These are phyloP conservation scores for Cutaneotrichosporon sp. DNA, from an alignment of 1,284 basidiomycete species.

Conservation along the genomic window DNA sequence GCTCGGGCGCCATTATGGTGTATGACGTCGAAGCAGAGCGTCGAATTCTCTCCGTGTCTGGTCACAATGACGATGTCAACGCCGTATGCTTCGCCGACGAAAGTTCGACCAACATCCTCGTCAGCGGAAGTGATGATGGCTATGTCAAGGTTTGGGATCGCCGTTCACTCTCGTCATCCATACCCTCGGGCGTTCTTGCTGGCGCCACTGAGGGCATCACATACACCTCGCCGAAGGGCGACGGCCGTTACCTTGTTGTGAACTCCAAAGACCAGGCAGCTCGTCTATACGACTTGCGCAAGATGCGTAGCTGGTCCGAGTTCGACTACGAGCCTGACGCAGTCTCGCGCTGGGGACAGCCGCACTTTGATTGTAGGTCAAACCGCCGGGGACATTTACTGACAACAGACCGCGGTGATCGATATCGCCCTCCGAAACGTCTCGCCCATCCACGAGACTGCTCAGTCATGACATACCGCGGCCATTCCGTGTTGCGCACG, in stretches of 20 bases:
- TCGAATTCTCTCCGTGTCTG: slow-evolving; percentile 73
- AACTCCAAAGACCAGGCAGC: slow-evolving; percentile 95
- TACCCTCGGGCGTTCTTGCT: slow-evolving; percentile 84
- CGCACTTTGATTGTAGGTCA: slow-evolving; percentile 66
- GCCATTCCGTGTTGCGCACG: slow-evolving; percentile 85
- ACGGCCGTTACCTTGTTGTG: slow-evolving; percentile 92
- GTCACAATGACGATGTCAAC: slow-evolving; percentile 87
- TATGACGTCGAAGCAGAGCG: slow-evolving; percentile 80
- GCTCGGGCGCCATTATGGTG: slow-evolving; percentile 55
- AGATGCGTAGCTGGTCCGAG: slow-evolving; percentile 72
- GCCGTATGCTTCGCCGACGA: slow-evolving; percentile 94
- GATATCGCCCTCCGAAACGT: slow-evolving; percentile 39
- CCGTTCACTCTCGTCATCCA: slow-evolving; percentile 71
- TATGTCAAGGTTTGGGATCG: slow-evolving; percentile 97
- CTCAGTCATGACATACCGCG: slow-evolving; percentile 91
- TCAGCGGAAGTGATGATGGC: slow-evolving; percentile 89
- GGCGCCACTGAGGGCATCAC: slow-evolving; percentile 95
- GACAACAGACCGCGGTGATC: slow-evolving; percentile 60
- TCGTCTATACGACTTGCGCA: slow-evolving; percentile 89
- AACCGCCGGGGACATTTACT: neutral
- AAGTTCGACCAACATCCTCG: slow-evolving; percentile 82
- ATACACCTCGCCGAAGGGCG: slow-evolving; percentile 76
- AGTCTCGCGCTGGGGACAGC: slow-evolving; percentile 56
- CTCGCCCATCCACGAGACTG: slow-evolving; percentile 74
- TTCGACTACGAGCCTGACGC: slow-evolving; percentile 57